Conservation (phyloP, 2,329 filamentous ascomycete species). For the Penicillium decumbens region DNA sequence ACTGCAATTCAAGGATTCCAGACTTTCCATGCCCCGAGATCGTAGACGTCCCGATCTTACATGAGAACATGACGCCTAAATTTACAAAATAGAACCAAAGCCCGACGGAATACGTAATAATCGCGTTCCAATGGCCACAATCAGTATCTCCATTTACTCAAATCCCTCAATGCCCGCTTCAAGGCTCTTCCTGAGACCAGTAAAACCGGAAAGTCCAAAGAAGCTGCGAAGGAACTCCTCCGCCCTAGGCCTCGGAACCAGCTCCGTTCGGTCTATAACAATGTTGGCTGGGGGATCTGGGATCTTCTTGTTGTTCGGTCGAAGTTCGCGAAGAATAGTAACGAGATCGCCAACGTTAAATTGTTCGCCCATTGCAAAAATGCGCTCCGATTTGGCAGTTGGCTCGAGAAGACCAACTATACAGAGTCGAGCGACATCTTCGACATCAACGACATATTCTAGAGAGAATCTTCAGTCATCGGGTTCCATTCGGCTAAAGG, state of each 20-base stretch:
- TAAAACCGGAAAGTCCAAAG: conserved; percentile 11
- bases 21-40: background rate
- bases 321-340: conserved; percentile 33
- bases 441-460: conserved; percentile 48
- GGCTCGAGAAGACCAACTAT: conserved; percentile 49
- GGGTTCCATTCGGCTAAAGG: background rate
- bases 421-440: conserved; percentile 51
- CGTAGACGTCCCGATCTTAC: background rate
- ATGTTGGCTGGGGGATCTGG: conserved; percentile 20
- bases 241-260: conserved; percentile 19
- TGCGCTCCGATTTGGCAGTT: conserved; percentile 46
- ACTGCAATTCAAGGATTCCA: background rate
- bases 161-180: background rate
- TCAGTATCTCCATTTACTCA: background rate
- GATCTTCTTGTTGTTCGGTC: conserved; percentile 38
- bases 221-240: conserved; percentile 24
- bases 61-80: background rate
- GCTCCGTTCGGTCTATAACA: conserved; percentile 20
- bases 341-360: conserved; percentile 46
- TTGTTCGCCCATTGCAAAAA: conserved; percentile 51
- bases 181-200: conserved; percentile 8
- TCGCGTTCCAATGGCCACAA: background rate
- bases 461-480: background rate
- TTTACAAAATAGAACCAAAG: background rate
- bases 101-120: background rate